Base-by-base conservation (phyloP, 2,329 filamentous ascomycete genomes). In the Hymenoscyphus linearis region DNA sequence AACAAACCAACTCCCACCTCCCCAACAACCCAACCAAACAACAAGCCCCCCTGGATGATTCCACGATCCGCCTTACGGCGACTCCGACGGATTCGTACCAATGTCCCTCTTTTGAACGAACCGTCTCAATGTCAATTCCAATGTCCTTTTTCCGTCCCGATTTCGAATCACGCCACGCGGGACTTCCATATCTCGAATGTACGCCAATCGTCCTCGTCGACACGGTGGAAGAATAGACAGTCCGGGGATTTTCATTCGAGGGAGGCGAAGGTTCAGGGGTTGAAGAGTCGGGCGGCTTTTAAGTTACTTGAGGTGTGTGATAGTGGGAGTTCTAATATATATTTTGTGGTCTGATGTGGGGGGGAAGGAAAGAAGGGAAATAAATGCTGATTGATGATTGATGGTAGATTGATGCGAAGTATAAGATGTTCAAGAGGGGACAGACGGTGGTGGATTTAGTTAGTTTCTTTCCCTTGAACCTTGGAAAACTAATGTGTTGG, bases 251-350 rank as follows among this genome's bases (percentile, higher is more conserved):
- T 76, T 18, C 96, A 86, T 73, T 84, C 88, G 0, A 84, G 84
- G 60, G 85, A 89, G 68, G 93, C 95, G 53, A 89, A 86, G 70
- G 85, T 96, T 2, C 82, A 89, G 67, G 88, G 88, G 0, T 77
- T 97, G 61, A 97, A 93, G 76, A 96, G 91, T 69, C 85, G 95
- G 64, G 95, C 95, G 27, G 95, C 93, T 0, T 97, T 95, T 75
- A 99, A 99, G 75, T 79, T 99, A 10, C 76, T 97, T 18, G 90
- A 97, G 80, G 91, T 91, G 72, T 35, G 57, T 47, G 2, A 6
- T 2, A 6, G 10, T 31, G 31, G 31, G 14, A 16, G 5, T 36
- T 16, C n/a, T n/a, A n/a, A n/a, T n/a, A n/a, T n/a, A n/a, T n/a
- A 55, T 13, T 34, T 18, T 1, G 10, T 5, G 37, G 50, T n/a